Percentiles rank a stretch among this genome's conserved stretches.
Evolutionary conservation across 495 filamentous ascomycete species (phyloP).

Genomic region (Bathelium albidoporum): DNA sequence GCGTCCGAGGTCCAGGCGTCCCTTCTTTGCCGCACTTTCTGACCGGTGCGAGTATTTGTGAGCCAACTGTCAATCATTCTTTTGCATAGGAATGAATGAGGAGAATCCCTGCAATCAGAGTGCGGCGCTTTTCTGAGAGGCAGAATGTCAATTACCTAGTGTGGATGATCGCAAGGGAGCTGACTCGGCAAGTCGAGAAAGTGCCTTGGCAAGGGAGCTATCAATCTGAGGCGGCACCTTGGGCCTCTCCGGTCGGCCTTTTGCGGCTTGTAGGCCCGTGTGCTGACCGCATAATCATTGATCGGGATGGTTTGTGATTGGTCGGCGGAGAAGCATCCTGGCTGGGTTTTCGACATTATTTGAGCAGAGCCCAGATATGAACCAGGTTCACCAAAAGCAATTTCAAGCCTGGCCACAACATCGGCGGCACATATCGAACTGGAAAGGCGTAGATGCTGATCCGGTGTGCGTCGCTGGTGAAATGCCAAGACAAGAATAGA

Average conservation of each 20-base stretch:
- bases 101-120: background rate
- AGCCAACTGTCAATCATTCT: background rate
- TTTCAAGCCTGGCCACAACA: background rate
- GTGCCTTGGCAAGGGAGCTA: no score
- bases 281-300: background rate
- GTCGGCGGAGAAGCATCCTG: background rate
- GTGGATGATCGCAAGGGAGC: no score
- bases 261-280: no score
- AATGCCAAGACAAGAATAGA: slow-evolving; percentile 1
- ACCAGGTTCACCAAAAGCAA: background rate
- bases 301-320: background rate
- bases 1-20: background rate
- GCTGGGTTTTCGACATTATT: background rate
- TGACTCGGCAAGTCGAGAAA: no score
- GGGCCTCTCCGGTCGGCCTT: no score
- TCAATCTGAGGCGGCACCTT: no score
- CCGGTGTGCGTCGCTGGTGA: background rate
- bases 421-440: background rate
- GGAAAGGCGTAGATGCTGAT: background rate
- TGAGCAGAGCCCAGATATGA: background rate
- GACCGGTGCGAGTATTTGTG: background rate
- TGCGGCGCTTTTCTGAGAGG: background rate
- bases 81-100: background rate
- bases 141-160: background rate
- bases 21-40: background rate